Base-by-base conservation (phyloP, 352 stramenopile species). In the Globisporangium carolinianum region DNA sequence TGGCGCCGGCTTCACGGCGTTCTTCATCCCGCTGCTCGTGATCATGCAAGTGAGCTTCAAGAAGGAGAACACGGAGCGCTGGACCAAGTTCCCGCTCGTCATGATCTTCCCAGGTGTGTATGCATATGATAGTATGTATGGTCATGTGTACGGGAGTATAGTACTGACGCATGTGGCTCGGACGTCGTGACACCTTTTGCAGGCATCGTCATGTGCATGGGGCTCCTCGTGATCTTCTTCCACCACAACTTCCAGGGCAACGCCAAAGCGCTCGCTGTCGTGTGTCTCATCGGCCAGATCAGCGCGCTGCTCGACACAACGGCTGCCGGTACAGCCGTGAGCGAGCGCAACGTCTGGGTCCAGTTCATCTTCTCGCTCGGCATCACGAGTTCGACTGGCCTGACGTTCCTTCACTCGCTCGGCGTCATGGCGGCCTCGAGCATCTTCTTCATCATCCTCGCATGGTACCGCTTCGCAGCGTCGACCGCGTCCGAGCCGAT, bases 1-100 rank as follows among this genome's bases (percentile, higher is more conserved):
- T 55, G 83, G 79, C 3, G 78, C 79, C 9, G 78, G 69, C 0
- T 88, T 91, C 59, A 91, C 83, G 2, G 80, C 81, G 6, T 87
- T 90, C 52, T 86, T 91, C 64, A 94, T 94, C 52, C 77, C 83
- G 60, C 66, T 94, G 53, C 69, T 94, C 3, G 76, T 91, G n/a
- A 76, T 94, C 62, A 89, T 91, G 82, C 78, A 91, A 66, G 78
- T 91, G 62, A 88, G 76, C 24, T 87, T 91, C 65, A 91, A 94
- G 67, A 80, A 84, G 35, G 79, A 89, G 6, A 73, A 75, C 24
- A 70, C 53, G 11, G 74, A 78, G 11, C 76, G 82, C 47, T 94
- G 81, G 83, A 87, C 79, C 0, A 66, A 86, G 41, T 53, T 90
- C 36, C 81, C 81, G 9, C 74, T 77, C 37, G 83, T 91, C 24